A percentile compares a stretch with the other conserved stretches of the same genome.
These are phyloP conservation scores for Biscogniauxia sp. DNA, from an alignment of 2,329 filamentous ascomycete genomes.

Conservation along the genomic window DNA sequence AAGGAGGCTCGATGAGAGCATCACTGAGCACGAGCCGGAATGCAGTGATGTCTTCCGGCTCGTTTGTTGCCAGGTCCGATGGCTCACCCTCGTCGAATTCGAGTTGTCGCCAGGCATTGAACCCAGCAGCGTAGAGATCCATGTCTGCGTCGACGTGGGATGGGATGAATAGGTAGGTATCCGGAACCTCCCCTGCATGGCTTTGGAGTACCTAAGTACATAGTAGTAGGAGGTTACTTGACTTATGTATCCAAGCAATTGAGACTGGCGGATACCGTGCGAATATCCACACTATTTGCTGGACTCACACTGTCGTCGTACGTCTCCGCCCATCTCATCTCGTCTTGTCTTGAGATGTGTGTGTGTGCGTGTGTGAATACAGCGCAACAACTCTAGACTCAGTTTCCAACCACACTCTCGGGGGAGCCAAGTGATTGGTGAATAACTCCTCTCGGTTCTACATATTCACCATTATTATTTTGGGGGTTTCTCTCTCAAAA, in stretches of 20 bases:
- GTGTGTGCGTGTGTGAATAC: background rate
- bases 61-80: conserved; percentile 15
- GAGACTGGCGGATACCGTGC: background rate
- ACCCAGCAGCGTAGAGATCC: conserved; percentile 54
- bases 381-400: background rate
- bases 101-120: conserved; percentile 60
- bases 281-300: background rate
- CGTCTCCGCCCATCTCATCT: background rate
- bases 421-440: too few relatives aligned
- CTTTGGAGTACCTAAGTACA: too few relatives aligned
- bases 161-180: background rate
- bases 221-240: too few relatives aligned
- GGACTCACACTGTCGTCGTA: background rate
- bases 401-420: too few relatives aligned
- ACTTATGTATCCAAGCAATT: too few relatives aligned
- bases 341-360: background rate
- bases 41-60: conserved; percentile 44
- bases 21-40: conserved; percentile 45
- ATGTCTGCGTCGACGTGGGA: conserved; percentile 21
- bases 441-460: too few relatives aligned
- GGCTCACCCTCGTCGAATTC: conserved; percentile 30
- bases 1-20: conserved; percentile 30
- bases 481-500: background rate
- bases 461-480: too few relatives aligned
- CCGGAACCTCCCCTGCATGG: too few relatives aligned